These are phyloP conservation scores for Hypoxylon sp. DNA, from an alignment of 2,329 filamentous ascomycete species.

Conservation along the genomic window DNA sequence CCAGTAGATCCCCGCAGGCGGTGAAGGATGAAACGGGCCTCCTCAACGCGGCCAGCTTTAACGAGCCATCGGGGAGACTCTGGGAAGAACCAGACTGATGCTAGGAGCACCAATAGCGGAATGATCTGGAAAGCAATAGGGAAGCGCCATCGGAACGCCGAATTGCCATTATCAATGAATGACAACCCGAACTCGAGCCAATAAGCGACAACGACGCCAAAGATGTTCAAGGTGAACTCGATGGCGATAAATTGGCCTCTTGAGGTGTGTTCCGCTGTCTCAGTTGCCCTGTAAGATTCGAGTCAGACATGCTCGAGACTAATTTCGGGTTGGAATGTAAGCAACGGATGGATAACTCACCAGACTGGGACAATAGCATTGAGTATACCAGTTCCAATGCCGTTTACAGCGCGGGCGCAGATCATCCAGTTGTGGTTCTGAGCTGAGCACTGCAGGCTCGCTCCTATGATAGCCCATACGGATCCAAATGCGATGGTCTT, in stretches of 20 bases:
- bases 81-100: conserved; percentile 75
- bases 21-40: conserved; percentile 75
- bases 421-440: conserved; percentile 80
- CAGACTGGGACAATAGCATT: conserved; percentile 80
- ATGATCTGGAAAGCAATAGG: conserved; percentile 79
- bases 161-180: conserved; percentile 71
- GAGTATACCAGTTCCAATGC: conserved; percentile 77
- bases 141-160: conserved; percentile 75
- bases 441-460: conserved; percentile 74
- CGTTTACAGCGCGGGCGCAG: conserved; percentile 72
- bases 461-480: conserved; percentile 72
- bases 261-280: conserved; percentile 76
- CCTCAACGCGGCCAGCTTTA: conserved; percentile 75
- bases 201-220: conserved; percentile 76
- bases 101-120: conserved; percentile 71
- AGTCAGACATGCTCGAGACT: conserved; percentile 11
- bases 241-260: conserved; percentile 79
- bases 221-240: conserved; percentile 81
- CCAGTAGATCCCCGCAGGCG: conserved; percentile 73
- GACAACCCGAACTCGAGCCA: conserved; percentile 73
- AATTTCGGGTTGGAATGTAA: background rate
- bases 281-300: conserved; percentile 66
- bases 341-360: conserved; percentile 31
- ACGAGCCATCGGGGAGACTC: conserved; percentile 78
- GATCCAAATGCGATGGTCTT: conserved; percentile 73